phyloP scores from a whole-genome alignment of 495 filamentous ascomycete species.

The Tuber melanosporum region DNA sequence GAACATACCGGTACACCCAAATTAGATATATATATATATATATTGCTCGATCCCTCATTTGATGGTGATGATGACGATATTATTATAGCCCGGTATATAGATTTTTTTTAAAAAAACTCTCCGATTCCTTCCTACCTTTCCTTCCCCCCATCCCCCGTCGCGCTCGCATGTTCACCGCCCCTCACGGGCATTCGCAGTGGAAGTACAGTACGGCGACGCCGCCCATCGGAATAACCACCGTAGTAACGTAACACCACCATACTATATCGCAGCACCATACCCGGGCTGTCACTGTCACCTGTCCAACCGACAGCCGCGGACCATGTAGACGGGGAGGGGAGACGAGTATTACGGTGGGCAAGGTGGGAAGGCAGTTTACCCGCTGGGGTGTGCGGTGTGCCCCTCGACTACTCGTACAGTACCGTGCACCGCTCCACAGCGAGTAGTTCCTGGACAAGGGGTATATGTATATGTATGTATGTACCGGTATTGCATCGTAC shows the following conservation, averaged over 20 bases:
- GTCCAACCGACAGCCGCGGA: not conserved
- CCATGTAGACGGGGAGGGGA: not conserved
- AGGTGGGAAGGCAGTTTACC: not conserved
- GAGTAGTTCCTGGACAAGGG: not conserved
- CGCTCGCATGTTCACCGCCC: not conserved
- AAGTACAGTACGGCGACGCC: not conserved
- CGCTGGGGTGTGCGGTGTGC: not conserved
- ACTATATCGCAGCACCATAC: not conserved
- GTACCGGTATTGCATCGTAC: no score
- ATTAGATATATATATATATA: not conserved
- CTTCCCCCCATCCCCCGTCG: not conserved
- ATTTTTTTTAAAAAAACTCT: not conserved
- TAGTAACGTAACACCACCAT: not conserved
- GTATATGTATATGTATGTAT: no score
- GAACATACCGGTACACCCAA: not conserved
- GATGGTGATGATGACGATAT: not conserved
- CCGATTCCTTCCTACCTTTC: not conserved
- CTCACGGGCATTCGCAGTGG: not conserved
- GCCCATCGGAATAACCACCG: not conserved
- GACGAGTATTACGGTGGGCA: not conserved
- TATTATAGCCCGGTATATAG: not conserved
- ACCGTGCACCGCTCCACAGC: not conserved
- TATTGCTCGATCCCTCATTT: not conserved
- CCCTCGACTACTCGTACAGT: not conserved
- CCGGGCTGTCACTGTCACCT: conserved; percentile 1